phyloP scores from a whole-genome alignment of 805 yeast species.

The Jamesozyma piceae region DNA sequence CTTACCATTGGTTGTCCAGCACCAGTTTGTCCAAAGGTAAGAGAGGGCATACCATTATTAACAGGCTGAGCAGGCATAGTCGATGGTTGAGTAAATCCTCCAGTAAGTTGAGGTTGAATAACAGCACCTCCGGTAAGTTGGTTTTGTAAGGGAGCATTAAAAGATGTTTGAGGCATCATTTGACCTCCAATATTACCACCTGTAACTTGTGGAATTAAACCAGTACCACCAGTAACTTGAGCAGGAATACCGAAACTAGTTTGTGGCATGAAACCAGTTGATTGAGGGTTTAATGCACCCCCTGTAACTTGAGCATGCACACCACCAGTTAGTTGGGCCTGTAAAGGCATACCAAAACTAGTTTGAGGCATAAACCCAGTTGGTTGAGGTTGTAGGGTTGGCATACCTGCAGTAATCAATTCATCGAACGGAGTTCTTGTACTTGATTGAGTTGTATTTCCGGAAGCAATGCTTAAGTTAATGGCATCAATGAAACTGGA shows the following conservation, averaged over 20 bases:
- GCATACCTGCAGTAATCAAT: slow-evolving; percentile 18
- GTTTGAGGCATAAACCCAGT: slow-evolving; percentile 33
- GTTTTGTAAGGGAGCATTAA: slow-evolving; percentile 33
- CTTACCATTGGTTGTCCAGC: no score
- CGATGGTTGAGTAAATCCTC: slow-evolving; percentile 21
- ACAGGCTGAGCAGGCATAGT: slow-evolving; percentile 1
- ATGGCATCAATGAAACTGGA: slow-evolving; percentile 84
- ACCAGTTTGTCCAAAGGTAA: slow-evolving; percentile 27
- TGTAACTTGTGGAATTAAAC: slow-evolving; percentile 29
- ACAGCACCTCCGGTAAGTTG: slow-evolving; percentile 24
- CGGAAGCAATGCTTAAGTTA: slow-evolving; percentile 64
- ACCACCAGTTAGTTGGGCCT: slow-evolving; percentile 19
- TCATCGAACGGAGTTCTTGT: slow-evolving; percentile 36
- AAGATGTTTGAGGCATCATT: slow-evolving; percentile 31
- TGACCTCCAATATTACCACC: slow-evolving; percentile 20
- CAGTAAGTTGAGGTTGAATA: slow-evolving; percentile 36
- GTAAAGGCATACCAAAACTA: slow-evolving; percentile 27
- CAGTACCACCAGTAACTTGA: slow-evolving; percentile 13
- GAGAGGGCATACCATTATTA: slow-evolving; percentile 22
- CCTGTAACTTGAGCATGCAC: slow-evolving; percentile 20
- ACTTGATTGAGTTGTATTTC: slow-evolving; percentile 10
- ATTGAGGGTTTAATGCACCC: slow-evolving; percentile 12
- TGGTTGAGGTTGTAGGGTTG: slow-evolving; percentile 31
- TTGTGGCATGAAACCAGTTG: slow-evolving; percentile 26
- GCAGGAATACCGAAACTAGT: slow-evolving; percentile 28